phyloP scores from a whole-genome alignment of 2,329 filamentous ascomycete species.

The Ophiostoma populinum region DNA sequence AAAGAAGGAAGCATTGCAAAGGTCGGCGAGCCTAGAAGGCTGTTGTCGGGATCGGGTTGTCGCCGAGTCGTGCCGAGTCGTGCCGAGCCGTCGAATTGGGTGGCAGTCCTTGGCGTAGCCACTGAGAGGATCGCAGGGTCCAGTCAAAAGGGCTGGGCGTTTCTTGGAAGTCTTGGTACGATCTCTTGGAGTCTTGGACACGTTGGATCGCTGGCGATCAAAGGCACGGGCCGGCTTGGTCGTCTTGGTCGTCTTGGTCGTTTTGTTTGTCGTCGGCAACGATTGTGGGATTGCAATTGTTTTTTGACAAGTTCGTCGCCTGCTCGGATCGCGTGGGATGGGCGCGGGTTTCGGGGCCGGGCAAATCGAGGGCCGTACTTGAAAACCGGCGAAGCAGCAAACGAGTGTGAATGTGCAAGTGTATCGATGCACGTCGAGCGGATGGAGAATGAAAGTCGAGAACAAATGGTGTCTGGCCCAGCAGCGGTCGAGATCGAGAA shows the following conservation, averaged over 20 bases:
- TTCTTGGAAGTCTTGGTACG: not conserved
- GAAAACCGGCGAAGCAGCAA: not conserved
- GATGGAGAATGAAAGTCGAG: no score
- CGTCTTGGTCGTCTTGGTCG: constrained; percentile 1
- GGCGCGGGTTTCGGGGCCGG: no score
- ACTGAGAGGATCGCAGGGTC: not conserved
- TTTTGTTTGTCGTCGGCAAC: not conserved
- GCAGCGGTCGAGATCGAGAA: no score
- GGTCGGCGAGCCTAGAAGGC: not conserved
- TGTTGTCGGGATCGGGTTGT: not conserved
- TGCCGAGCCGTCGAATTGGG: no score
- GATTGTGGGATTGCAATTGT: not conserved
- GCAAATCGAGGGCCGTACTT: not conserved
- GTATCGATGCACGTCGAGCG: no score
- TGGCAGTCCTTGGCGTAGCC: not conserved
- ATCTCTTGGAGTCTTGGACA: not conserved
- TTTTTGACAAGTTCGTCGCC: no score
- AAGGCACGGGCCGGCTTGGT: not conserved
- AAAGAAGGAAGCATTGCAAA: constrained; percentile 4
- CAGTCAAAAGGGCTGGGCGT: no score
- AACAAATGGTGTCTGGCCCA: no score
- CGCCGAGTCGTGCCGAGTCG: no score
- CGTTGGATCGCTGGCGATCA: not conserved
- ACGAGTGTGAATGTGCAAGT: constrained; percentile 1
- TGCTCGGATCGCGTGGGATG: no score